Conservation (phyloP, 2,329 filamentous ascomycete species). For the Emydomyces testavorans region DNA sequence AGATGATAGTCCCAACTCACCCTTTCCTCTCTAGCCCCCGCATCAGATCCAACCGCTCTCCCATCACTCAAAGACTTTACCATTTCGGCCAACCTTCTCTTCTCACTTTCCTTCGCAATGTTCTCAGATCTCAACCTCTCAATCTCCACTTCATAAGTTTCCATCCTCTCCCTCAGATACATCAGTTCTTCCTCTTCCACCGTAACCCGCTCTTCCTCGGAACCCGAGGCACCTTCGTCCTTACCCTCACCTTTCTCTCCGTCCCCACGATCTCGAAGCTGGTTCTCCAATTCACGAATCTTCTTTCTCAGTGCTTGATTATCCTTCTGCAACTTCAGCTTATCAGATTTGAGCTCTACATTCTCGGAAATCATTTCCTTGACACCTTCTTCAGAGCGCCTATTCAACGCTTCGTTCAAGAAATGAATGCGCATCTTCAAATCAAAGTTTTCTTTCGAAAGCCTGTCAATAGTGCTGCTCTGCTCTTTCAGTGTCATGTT, state of each 20-base stretch:
- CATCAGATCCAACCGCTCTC: constrained; percentile 36
- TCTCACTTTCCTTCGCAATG: constrained; percentile 69
- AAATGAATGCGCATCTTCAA: constrained; percentile 97
- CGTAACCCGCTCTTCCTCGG: constrained; percentile 19
- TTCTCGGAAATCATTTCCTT: constrained; percentile 98
- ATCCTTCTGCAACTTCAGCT: constrained; percentile 81
- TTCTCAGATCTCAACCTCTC: constrained; percentile 70
- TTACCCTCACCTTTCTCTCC: constrained; percentile 45
- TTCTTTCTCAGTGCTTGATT: constrained; percentile 71
- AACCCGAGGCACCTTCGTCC: constrained; percentile 23
- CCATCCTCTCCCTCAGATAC: constrained; percentile 72
- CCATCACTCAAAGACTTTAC: constrained; percentile 54
- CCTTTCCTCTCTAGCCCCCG: constrained; percentile 40
- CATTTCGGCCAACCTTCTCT: constrained; percentile 72
- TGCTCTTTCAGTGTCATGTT: constrained; percentile 90
- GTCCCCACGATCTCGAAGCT: constrained; percentile 49
- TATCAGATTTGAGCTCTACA: constrained; percentile 82
- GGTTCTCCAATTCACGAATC: constrained; percentile 76
- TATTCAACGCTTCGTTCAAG: constrained; percentile 82
- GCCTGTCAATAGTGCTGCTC: constrained; percentile 87
- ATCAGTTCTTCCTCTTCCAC: constrained; percentile 77
- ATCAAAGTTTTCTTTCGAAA: constrained; percentile 97
- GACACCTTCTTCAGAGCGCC: constrained; percentile 87
- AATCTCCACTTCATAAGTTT: constrained; percentile 72
- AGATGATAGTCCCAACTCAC: constrained; percentile 23